Conservation (phyloP, 495 filamentous ascomycete species). For the Aspergillus sparsus region DNA sequence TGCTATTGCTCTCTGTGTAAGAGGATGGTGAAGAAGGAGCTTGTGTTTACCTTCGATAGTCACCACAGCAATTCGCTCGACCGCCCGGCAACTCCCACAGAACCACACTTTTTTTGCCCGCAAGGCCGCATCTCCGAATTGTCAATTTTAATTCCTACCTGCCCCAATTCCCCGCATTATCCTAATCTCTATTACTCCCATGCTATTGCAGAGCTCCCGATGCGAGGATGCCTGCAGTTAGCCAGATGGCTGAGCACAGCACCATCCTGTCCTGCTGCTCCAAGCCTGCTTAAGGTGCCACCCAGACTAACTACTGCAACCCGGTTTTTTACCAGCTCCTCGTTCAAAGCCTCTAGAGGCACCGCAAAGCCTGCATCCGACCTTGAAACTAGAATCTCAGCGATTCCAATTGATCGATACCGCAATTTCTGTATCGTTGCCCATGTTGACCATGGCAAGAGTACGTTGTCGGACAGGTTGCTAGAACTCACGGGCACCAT, state of each 20-base stretch:
- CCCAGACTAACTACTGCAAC: slow-evolving; percentile 27
- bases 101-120: slow-evolving; percentile 24
- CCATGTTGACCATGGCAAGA: slow-evolving; percentile 98
- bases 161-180: not conserved
- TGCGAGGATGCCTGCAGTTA: slow-evolving; percentile 60
- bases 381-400: slow-evolving; percentile 78
- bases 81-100: slow-evolving; percentile 37
- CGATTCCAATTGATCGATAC: slow-evolving; percentile 87
- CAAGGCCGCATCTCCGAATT: not conserved
- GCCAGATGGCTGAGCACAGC: slow-evolving; percentile 53
- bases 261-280: slow-evolving; percentile 39
- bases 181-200: slow-evolving; percentile 25
- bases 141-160: slow-evolving; percentile 9
- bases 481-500: slow-evolving; percentile 96
- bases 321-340: slow-evolving; percentile 45
- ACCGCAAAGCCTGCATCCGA: slow-evolving; percentile 42
- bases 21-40: slow-evolving; percentile 15
- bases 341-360: slow-evolving; percentile 37
- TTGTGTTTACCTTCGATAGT: slow-evolving; percentile 46
- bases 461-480: slow-evolving; percentile 86
- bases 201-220: slow-evolving; percentile 47
- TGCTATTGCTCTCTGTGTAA: not conserved
- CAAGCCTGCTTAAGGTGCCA: slow-evolving; percentile 39
- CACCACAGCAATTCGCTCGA: slow-evolving; percentile 38
- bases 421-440: slow-evolving; percentile 98